A percentile compares a stretch with the other conserved stretches of the same genome.
These are phyloP conservation scores for Trametes sp. DNA, from an alignment of 1,284 basidiomycete genomes.

Conservation along the genomic window DNA sequence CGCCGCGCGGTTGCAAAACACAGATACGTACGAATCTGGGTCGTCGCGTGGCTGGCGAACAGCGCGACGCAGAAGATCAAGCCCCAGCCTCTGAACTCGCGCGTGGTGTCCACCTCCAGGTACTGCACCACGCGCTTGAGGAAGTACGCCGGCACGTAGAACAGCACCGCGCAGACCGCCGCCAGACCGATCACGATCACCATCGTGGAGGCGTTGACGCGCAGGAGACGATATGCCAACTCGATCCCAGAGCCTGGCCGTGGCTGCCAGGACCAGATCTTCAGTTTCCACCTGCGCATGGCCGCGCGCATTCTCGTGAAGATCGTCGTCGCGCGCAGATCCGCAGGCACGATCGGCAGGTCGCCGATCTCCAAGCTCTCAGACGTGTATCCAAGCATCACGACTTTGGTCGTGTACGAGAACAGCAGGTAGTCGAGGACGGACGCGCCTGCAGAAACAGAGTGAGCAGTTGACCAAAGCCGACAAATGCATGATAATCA, in stretches of 20 bases:
- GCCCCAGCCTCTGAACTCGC: conserved; percentile 70
- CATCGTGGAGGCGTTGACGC: conserved; percentile 57
- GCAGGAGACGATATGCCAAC: conserved; percentile 64
- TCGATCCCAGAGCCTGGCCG: conserved; percentile 66
- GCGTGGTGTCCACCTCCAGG: conserved; percentile 67
- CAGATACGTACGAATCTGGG: too few species aligned
- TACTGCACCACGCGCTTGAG: conserved; percentile 76
- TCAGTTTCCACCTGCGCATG: conserved; percentile 50
- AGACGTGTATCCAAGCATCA: conserved; percentile 79
- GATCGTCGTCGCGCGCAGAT: conserved; percentile 70
- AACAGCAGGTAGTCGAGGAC: conserved; percentile 75
- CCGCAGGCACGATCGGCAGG: conserved; percentile 77
- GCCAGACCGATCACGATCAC: conserved; percentile 63
- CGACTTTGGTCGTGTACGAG: conserved; percentile 84
- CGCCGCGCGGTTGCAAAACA: neutral
- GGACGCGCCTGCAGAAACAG: conserved; percentile 36
- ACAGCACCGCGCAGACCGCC: conserved; percentile 67
- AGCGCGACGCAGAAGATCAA: conserved; percentile 78
- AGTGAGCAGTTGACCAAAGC: neutral
- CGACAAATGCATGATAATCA: conserved; percentile 34
- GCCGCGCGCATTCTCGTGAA: conserved; percentile 50
- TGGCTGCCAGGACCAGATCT: conserved; percentile 54
- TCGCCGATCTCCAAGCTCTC: conserved; percentile 85
- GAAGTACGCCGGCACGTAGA: conserved; percentile 84
- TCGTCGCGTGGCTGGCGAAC: conserved; percentile 72